These are phyloP conservation scores for Leptographium galeiforme DNA, from an alignment of 2,329 filamentous ascomycete species.

Conservation along the genomic window DNA sequence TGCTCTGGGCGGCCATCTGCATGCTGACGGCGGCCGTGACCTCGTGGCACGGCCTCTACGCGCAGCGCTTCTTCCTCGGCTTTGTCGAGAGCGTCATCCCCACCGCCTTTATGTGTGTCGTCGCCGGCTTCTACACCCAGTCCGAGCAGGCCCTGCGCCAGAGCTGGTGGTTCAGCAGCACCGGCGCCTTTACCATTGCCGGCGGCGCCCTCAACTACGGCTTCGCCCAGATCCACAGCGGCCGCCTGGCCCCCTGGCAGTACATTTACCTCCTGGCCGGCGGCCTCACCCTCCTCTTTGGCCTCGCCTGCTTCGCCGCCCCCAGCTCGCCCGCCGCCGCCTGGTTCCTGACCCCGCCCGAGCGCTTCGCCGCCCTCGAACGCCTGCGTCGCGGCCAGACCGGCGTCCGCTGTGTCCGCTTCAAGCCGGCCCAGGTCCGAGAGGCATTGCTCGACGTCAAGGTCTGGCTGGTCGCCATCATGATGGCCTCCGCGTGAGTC, in stretches of 20 bases:
- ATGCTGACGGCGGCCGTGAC: constrained; percentile 28
- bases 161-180: constrained; percentile 52
- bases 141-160: constrained; percentile 50
- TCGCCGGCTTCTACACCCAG: constrained; percentile 51
- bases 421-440: constrained; percentile 44
- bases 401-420: constrained; percentile 45
- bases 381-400: constrained; percentile 48
- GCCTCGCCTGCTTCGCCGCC: constrained; percentile 41
- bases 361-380: constrained; percentile 52
- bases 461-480: constrained; percentile 48
- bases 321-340: constrained; percentile 54
- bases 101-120: constrained; percentile 52
- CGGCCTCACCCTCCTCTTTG: constrained; percentile 49
- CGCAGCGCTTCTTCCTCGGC: constrained; percentile 50
- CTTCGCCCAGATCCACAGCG: constrained; percentile 47
- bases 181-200: constrained; percentile 47
- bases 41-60: constrained; percentile 46
- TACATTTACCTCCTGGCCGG: constrained; percentile 58
- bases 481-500: constrained; percentile 50
- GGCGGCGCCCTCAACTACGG: constrained; percentile 54
- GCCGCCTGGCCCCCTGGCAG: constrained; percentile 48
- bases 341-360: constrained; percentile 53
- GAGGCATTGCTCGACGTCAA: constrained; percentile 48
- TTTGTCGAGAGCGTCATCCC: constrained; percentile 53
- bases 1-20: constrained; percentile 54